Evolutionary conservation across 768 basidiomycete genomes (phyloP).

Genomic region (Postia placenta): DNA sequence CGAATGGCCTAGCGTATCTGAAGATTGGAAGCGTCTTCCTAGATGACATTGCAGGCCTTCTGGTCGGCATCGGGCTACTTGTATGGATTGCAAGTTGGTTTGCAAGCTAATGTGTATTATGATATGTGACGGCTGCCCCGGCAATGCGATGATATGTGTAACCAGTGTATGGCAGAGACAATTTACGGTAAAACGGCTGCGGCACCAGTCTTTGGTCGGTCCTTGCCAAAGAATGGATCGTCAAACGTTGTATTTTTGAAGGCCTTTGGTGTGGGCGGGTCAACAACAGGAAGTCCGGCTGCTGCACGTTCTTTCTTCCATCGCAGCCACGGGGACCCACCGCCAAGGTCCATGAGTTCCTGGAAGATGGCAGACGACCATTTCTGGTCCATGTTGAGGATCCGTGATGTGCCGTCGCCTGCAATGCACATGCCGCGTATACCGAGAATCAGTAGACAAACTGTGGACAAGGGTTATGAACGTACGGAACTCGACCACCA

Average conservation of each 20-base stretch:
- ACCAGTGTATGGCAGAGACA: not conserved
- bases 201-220: conserved; percentile 30
- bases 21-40: conserved; percentile 62
- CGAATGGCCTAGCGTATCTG: conserved; percentile 59
- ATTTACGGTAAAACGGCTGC: conserved; percentile 31
- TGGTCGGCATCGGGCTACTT: conserved; percentile 65
- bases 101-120: conserved; percentile 11
- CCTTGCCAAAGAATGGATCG: not conserved
- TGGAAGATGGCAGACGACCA: conserved; percentile 62
- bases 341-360: conserved; percentile 66
- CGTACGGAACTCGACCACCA: conserved; percentile 62
- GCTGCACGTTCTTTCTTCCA: conserved; percentile 44
- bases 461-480: conserved; percentile 12
- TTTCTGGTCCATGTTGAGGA: conserved; percentile 55
- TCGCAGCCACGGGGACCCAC: conserved; percentile 51
- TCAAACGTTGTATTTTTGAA: conserved; percentile 9
- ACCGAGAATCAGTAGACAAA: not conserved
- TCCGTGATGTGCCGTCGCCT: conserved; percentile 47
- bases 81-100: conserved; percentile 23
- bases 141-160: not conserved
- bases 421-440: not conserved
- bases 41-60: conserved; percentile 63
- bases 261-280: conserved; percentile 11
- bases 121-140: not conserved
- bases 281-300: conserved; percentile 42